These are phyloP conservation scores for Thalassiosira exigua DNA, from an alignment of 352 stramenopile genomes.

Conservation along the genomic window DNA sequence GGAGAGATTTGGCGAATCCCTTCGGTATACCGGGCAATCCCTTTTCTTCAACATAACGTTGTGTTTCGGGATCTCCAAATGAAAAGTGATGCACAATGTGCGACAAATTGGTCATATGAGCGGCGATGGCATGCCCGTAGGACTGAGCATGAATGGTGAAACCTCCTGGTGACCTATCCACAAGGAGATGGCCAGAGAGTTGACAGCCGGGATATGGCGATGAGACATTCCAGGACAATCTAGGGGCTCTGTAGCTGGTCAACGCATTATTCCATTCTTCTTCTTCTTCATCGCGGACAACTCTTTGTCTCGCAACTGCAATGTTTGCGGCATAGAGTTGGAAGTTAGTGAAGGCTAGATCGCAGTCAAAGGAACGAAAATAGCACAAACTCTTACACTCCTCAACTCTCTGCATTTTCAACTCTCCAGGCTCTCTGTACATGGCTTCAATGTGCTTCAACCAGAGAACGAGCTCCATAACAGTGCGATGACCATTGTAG, in stretches of 20 bases:
- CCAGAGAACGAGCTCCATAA: constrained; percentile 73
- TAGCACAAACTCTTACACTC: too few species aligned
- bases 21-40: constrained; percentile 52
- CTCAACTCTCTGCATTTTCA: constrained; percentile 88
- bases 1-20: constrained; percentile 66
- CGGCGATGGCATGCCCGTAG: constrained; percentile 89
- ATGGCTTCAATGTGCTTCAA: constrained; percentile 48
- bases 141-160: constrained; percentile 93
- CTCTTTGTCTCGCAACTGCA: constrained; percentile 39
- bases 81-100: constrained; percentile 96
- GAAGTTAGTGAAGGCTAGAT: too few species aligned
- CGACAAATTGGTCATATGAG: constrained; percentile 92
- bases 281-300: constrained; percentile 44
- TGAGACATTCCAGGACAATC: constrained; percentile 33
- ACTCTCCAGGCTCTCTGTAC: constrained; percentile 67
- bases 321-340: constrained; percentile 2
- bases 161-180: constrained; percentile 93
- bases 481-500: constrained; percentile 83
- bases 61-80: constrained; percentile 86
- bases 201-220: constrained; percentile 84
- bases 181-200: constrained; percentile 82
- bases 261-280: constrained; percentile 56
- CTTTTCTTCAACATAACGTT: constrained; percentile 35
- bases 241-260: constrained; percentile 30
- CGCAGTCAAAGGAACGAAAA: too few species aligned